Evolutionary conservation across 192 early-diverging fungal species (phyloP), one percentile per base, ranked within the genome.

Genomic region (Mortierella alpina): DNA sequence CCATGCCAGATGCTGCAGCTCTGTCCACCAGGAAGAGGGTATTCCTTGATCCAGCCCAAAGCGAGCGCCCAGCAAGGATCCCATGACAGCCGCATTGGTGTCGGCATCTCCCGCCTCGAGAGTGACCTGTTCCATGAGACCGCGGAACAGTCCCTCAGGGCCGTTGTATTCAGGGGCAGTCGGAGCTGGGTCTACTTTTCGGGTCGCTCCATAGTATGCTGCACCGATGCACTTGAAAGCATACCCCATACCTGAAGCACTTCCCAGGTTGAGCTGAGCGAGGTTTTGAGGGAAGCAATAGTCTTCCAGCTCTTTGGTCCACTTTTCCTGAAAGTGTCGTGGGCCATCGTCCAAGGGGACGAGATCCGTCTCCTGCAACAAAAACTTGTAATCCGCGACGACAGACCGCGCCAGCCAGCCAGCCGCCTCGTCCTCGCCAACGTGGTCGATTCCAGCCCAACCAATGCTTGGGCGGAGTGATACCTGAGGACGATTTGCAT

Each of bases 51-150:
- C 44, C 1, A 79, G 53, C 39, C 88, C 87, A 55, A 90, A 75
- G 6, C 74, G 59, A 48, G 86, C 82, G 4, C 88, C 88, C 22
- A 90, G 31, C 15, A 90, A 55, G 5, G 87, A 84, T 18, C 88
- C 88, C 40, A 85, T 84, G 14, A 88, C 88, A 11, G 86, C 72
- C 13, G 47, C 54, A 44, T 79, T 79, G 20, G 76, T 79, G 44
- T 79, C 76, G 0, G 76, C 76, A 20, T 88, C 86, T 14, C 88
- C 88, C n/a, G 59, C 88, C 55, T 88, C 75, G n/a, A 88, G 49
- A 2, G 72, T 73, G 18, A 90, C 64, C 50, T 86, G 84, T 20
- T 78, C 86, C 54, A 90, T 84, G 20, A 86, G 47, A 4, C 73
- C 76, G 7, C 73, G 75, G 60, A 89, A 88, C 5, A 82, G 69